Conservation (phyloP, 2,329 filamentous ascomycete species). For the Ceratocystis alfenasii region DNA sequence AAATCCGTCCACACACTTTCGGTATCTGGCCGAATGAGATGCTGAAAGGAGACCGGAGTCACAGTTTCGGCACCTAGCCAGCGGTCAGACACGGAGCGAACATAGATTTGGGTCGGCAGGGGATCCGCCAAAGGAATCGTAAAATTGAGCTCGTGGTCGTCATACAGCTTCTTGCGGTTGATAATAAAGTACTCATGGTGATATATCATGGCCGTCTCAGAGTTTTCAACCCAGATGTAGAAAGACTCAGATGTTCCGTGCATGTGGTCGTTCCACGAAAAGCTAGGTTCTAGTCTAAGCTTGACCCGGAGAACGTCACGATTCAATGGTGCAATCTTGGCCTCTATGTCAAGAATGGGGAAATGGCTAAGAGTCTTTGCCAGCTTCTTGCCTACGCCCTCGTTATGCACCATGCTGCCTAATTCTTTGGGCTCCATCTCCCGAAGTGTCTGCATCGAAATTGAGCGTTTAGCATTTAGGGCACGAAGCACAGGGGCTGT, state of each 20-base stretch:
- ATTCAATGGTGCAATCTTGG: constrained; percentile 90
- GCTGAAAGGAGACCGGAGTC: constrained; percentile 89
- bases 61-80: constrained; percentile 97
- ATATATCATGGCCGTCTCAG: constrained; percentile 92
- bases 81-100: constrained; percentile 83
- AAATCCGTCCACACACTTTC: constrained; percentile 96
- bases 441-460: constrained; percentile 69
- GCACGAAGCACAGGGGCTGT: constrained; percentile 72
- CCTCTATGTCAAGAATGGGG: constrained; percentile 79
- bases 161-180: constrained; percentile 75
- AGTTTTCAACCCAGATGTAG: constrained; percentile 98
- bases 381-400: constrained; percentile 72
- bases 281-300: constrained; percentile 76
- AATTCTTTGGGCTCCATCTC: constrained; percentile 93
- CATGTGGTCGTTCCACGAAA: constrained; percentile 84
- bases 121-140: constrained; percentile 92
- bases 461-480: constrained; percentile 64
- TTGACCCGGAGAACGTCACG: constrained; percentile 87
- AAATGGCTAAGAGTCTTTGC: constrained; percentile 77
- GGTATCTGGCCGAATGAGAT: constrained; percentile 91
- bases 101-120: constrained; percentile 88
- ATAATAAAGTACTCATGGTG: constrained; percentile 96
- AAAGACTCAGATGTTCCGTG: constrained; percentile 93
- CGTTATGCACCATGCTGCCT: constrained; percentile 80
- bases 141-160: constrained; percentile 96